Evolutionary conservation across 2,329 filamentous ascomycete species (phyloP).

Genomic region (Colletotrichum acutatum): DNA sequence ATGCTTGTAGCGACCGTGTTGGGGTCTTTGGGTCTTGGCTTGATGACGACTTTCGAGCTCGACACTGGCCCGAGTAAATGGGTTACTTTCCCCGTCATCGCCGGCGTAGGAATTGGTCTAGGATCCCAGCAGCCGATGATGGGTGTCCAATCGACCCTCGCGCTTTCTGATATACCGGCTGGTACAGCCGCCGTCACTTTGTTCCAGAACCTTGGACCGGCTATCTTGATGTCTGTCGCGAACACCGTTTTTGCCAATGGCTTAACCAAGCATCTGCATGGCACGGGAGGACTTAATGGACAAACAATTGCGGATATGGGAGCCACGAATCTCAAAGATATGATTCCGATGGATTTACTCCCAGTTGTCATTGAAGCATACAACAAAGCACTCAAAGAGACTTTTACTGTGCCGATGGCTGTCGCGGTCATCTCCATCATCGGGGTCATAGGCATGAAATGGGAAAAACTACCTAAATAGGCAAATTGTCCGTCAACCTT

Average conservation of each 20-base stretch:
- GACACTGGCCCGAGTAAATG: slow-evolving; percentile 24
- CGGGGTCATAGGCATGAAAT: slow-evolving; percentile 27
- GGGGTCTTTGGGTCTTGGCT: slow-evolving; percentile 40
- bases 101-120: slow-evolving; percentile 41
- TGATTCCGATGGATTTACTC: slow-evolving; percentile 59
- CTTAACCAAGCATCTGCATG: slow-evolving; percentile 44
- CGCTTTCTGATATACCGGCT: slow-evolving; percentile 23
- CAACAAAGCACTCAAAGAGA: slow-evolving; percentile 71
- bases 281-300: slow-evolving; percentile 19
- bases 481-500: too few species aligned
- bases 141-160: slow-evolving; percentile 41
- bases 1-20: slow-evolving; percentile 45
- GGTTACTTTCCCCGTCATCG: slow-evolving; percentile 40
- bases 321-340: slow-evolving; percentile 65
- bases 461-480: slow-evolving; percentile 24
- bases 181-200: slow-evolving; percentile 31
- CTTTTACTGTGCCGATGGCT: slow-evolving; percentile 66
- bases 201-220: slow-evolving; percentile 29
- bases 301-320: slow-evolving; percentile 52
- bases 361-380: slow-evolving; percentile 68
- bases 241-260: slow-evolving; percentile 31
- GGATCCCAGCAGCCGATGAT: slow-evolving; percentile 42
- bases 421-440: slow-evolving; percentile 37
- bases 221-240: slow-evolving; percentile 30
- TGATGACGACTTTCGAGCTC: slow-evolving; percentile 21